Evolutionary conservation across 495 filamentous ascomycete species (phyloP).

Genomic region (Tuber melanosporum): DNA sequence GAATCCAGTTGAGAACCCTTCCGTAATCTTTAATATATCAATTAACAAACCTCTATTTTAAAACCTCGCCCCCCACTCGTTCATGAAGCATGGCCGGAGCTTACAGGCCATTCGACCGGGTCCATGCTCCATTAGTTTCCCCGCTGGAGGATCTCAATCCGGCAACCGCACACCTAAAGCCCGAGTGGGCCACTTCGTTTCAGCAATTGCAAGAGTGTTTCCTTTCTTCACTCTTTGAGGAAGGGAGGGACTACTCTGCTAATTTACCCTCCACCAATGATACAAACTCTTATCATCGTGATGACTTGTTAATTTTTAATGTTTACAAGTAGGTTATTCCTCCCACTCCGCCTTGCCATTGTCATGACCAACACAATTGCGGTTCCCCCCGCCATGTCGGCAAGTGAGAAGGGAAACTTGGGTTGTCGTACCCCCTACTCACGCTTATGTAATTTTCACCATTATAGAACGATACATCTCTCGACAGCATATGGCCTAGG

Average conservation of each 20-base stretch:
- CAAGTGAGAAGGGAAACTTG: not conserved
- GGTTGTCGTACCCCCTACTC: not conserved
- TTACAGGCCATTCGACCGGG: constrained; percentile 30
- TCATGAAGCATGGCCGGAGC: constrained; percentile 27
- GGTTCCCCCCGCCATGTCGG: too few species aligned
- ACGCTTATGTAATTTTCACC: not conserved
- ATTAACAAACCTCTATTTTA: not conserved
- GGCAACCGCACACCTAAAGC: constrained; percentile 22
- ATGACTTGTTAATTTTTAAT: constrained; percentile 31
- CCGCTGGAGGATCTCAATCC: constrained; percentile 31
- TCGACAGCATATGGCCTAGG: constrained; percentile 26
- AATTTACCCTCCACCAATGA: not conserved
- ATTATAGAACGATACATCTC: constrained; percentile 16
- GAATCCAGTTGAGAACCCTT: too few species aligned
- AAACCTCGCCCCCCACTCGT: not conserved
- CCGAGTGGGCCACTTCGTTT: constrained; percentile 26
- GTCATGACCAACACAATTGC: not conserved
- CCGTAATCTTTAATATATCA: not conserved
- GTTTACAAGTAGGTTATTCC: constrained; percentile 22
- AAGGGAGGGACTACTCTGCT: constrained; percentile 10
- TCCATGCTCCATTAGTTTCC: constrained; percentile 22
- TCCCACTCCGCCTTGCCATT: not conserved
- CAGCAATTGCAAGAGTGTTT: constrained; percentile 19
- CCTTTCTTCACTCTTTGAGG: constrained; percentile 10
- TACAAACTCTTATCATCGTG: not conserved